Base-by-base conservation (phyloP, 2,329 filamentous ascomycete species). In the Aurifilum marmelostoma region DNA sequence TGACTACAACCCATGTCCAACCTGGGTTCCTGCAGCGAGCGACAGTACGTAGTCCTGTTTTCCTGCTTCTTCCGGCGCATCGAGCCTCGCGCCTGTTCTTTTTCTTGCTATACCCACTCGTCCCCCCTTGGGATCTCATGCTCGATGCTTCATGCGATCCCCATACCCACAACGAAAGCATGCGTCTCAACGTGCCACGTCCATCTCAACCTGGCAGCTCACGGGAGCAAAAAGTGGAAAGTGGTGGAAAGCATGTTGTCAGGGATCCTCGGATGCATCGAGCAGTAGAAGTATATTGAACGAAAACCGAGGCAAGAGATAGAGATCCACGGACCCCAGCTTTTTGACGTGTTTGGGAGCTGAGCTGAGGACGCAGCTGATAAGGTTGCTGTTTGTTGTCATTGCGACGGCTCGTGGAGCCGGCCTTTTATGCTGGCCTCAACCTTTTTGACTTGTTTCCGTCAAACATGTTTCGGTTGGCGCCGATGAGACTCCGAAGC, bases 111-210 rank as follows among this genome's bases (percentile, higher is more conserved):
- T 16, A 24, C 9, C 50, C 50, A 24, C 50, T 16, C 50, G n/a
- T 27, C 11, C 50, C n/a, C 50, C 50, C 50, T 29, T 8, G 24
- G 24, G 8, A 7, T 18, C 24, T 56, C 52, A 56, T 47, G 43
- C 43, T 47, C 43, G 21, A 47, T 47, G 7, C 18, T 47, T 47
- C 43, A 47, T 47, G 43, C 43, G 43, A 47, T 47, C 43, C 43
- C 43, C 43, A 47, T 47, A 16, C 52, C 21, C 34, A 65, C 50
- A 52, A 21, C n/a, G 34, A 21, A 47, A 52, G 24, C 39, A 34
- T 29, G 56, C 29, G 63, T 59, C 50, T 39, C 34, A 39, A 47
- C 52, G 50, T 56, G 63, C 50, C 32, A 56, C 37, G 63, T 56
- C 52, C 63, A 58, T 24, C 32, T 65, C 29, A 54, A 56, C 43